A percentile compares a stretch with the other conserved stretches of the same genome.
These are phyloP conservation scores for Vaccinium myrtillus DNA, from an alignment of 148 eudicot genomes.

Conservation along the genomic window DNA sequence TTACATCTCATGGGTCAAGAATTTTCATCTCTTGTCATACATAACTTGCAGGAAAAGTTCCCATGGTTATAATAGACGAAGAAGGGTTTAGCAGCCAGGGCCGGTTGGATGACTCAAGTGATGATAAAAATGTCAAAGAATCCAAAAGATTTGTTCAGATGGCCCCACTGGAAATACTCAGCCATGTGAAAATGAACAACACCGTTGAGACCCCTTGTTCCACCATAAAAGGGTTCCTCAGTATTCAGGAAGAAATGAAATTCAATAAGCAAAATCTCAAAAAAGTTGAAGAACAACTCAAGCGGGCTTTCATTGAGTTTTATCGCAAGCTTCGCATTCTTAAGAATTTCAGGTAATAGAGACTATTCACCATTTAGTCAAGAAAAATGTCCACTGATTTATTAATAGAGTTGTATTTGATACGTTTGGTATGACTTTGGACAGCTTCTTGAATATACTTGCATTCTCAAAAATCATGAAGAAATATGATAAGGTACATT, in stretches of 20 bases:
- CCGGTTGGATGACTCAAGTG: background rate
- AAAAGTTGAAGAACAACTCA: constrained; percentile 29
- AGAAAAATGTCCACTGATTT: background rate
- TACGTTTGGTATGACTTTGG: background rate
- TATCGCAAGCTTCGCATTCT: constrained; percentile 35
- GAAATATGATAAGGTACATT: constrained; percentile 43
- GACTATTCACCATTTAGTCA: background rate
- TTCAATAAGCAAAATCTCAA: constrained; percentile 29
- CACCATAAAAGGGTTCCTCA: constrained; percentile 29
- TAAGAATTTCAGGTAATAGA: constrained; percentile 37
- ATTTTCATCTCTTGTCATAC: background rate
- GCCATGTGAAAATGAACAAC: constrained; percentile 33
- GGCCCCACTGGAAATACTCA: constrained; percentile 24
- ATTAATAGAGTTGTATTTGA: background rate
- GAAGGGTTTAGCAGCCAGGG: constrained; percentile 14
- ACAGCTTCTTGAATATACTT: constrained; percentile 38
- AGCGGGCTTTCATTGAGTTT: constrained; percentile 31
- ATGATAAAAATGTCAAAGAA: background rate
- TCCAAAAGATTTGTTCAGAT: background rate
- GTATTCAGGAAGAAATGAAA: constrained; percentile 10
- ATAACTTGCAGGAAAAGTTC: constrained; percentile 16
- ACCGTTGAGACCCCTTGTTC: constrained; percentile 34
- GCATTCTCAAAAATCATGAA: constrained; percentile 47
- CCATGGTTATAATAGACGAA: constrained; percentile 26
- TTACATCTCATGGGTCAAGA: background rate